phyloP scores from a whole-genome alignment of 495 filamentous ascomycete genomes.

The Hyaloscypha variabilis region DNA sequence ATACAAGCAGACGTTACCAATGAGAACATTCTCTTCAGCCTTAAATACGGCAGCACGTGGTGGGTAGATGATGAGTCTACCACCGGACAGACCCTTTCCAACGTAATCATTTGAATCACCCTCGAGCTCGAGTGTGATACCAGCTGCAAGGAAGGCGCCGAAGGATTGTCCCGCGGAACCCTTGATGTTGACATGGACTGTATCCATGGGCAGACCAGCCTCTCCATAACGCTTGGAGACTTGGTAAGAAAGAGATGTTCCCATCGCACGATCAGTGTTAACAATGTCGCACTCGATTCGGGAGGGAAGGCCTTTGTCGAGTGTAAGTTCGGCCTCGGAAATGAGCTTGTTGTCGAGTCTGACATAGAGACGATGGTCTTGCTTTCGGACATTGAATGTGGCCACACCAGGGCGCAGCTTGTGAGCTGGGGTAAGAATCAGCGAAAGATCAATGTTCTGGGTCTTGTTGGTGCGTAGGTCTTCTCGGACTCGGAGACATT shows the following conservation, averaged over 20 bases:
- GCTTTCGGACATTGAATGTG: slow-evolving; percentile 98
- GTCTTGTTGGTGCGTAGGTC: slow-evolving; percentile 90
- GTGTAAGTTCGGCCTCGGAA: slow-evolving; percentile 92
- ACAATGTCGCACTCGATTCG: slow-evolving; percentile 97
- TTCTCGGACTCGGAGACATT: slow-evolving; percentile 84
- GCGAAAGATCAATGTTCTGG: slow-evolving; percentile 88
- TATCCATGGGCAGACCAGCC: slow-evolving; percentile 88
- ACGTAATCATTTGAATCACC: slow-evolving; percentile 99
- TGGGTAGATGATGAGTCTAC: slow-evolving; percentile 94
- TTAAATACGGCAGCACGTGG: slow-evolving; percentile 93
- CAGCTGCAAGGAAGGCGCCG: slow-evolving; percentile 92
- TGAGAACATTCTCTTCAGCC: slow-evolving; percentile 95
- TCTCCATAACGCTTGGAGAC: slow-evolving; percentile 93
- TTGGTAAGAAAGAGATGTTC: slow-evolving; percentile 95
- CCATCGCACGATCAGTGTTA: slow-evolving; percentile 96
- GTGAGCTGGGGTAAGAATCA: slow-evolving; percentile 95
- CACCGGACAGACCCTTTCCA: slow-evolving; percentile 95
- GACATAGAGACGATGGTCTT: slow-evolving; percentile 92
- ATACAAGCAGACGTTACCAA: slow-evolving; percentile 97
- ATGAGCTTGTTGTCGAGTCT: slow-evolving; percentile 99
- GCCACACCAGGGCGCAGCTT: slow-evolving; percentile 95
- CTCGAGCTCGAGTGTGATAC: slow-evolving; percentile 95
- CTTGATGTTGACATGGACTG: slow-evolving; percentile 96
- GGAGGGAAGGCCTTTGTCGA: slow-evolving; percentile 94
- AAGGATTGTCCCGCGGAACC: slow-evolving; percentile 99